phyloP scores from a whole-genome alignment of 2,329 filamentous ascomycete genomes.

The Botrytis byssoidea region DNA sequence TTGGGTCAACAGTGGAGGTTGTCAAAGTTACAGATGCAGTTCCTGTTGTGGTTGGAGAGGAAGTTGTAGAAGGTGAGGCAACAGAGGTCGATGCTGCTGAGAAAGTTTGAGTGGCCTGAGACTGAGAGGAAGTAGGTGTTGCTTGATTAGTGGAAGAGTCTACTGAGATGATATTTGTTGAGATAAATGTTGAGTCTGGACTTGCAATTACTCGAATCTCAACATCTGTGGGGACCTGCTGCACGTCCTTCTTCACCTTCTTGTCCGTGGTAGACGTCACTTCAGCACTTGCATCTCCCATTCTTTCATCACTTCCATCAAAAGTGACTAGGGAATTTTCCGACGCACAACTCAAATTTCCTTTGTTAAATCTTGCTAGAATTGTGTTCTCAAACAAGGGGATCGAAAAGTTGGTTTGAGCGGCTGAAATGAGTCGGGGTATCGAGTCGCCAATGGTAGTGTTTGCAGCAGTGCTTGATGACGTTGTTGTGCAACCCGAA shows the following conservation, averaged over 20 bases:
- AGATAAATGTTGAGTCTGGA: slow-evolving; percentile 23
- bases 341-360: slow-evolving; percentile 74
- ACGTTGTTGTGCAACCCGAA: slow-evolving; percentile 54
- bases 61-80: slow-evolving; percentile 19
- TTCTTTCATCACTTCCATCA: slow-evolving; percentile 48
- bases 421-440: slow-evolving; percentile 67
- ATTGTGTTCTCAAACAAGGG: slow-evolving; percentile 69
- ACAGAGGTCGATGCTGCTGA: slow-evolving; percentile 10
- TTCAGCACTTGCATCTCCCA: slow-evolving; percentile 26
- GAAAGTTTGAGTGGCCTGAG: background rate
- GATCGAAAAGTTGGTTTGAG: slow-evolving; percentile 69
- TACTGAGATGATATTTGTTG: slow-evolving; percentile 15
- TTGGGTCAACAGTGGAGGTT: slow-evolving; percentile 21
- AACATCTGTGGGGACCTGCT: background rate
- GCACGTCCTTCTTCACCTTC: background rate
- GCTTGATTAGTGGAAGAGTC: background rate
- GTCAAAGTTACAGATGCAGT: slow-evolving; percentile 23
- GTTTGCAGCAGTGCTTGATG: slow-evolving; percentile 48
- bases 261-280: slow-evolving; percentile 15
- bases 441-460: slow-evolving; percentile 81
- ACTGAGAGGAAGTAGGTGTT: slow-evolving; percentile 4
- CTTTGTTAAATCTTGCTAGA: slow-evolving; percentile 71
- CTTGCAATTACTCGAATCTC: background rate
- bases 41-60: slow-evolving; percentile 22
- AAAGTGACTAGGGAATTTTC: slow-evolving; percentile 91